Evolutionary conservation across 192 early-diverging fungal species (phyloP).

Genomic region (Linderina pennispora): DNA sequence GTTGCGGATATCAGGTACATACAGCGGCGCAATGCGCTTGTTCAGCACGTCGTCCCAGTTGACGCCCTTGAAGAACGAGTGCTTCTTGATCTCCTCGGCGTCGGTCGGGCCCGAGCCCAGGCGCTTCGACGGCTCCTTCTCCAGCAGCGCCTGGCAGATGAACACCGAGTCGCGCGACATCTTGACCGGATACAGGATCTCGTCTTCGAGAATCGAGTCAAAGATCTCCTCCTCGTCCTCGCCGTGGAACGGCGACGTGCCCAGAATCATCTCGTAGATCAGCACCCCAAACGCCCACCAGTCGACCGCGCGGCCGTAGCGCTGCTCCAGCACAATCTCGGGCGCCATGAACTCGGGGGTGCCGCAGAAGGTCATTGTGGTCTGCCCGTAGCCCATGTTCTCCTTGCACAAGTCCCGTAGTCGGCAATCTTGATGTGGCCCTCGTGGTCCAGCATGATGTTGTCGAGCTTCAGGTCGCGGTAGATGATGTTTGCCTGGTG

Average conservation of each 20-base stretch:
- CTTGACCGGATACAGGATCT: conserved; percentile 90
- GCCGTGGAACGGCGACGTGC: conserved; percentile 89
- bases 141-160: conserved; percentile 84
- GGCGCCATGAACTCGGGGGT: conserved; percentile 99
- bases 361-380: conserved; percentile 94
- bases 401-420: conserved; percentile 98
- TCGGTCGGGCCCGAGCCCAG: conserved; percentile 79
- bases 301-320: conserved; percentile 94
- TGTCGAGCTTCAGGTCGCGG: conserved; percentile 96
- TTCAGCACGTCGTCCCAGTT: conserved; percentile 96
- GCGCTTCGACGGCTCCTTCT: conserved; percentile 79
- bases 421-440: conserved; percentile 99
- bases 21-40: conserved; percentile 84
- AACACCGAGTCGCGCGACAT: conserved; percentile 92
- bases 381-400: conserved; percentile 82
- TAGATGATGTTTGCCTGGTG: conserved; percentile 93
- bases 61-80: conserved; percentile 90
- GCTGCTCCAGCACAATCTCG: conserved; percentile 92
- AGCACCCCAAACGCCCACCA: conserved; percentile 97
- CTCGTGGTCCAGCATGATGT: conserved; percentile 83
- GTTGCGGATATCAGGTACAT: conserved; percentile 71
- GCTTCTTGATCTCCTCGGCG: conserved; percentile 88
- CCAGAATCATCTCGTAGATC: conserved; percentile 88
- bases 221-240: conserved; percentile 98
- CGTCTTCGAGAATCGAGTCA: conserved; percentile 93